phyloP scores from a whole-genome alignment of 805 yeast species.

The Metschnikowia sp. region DNA sequence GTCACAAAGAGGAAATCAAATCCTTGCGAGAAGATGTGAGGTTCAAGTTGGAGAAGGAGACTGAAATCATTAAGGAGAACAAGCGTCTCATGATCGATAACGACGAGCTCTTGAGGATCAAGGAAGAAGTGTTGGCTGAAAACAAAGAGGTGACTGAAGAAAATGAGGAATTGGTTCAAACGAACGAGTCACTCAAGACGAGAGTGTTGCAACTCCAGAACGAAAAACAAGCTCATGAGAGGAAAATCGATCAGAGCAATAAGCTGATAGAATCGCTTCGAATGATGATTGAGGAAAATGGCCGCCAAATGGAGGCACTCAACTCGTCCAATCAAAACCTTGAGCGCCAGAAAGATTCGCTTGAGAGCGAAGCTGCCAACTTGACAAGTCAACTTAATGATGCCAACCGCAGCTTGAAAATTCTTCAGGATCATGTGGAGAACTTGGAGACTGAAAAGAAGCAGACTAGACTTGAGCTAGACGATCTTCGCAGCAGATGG shows the following conservation, averaged over 20 bases:
- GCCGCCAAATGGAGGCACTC: conserved; percentile 60
- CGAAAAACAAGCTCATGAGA: conserved; percentile 33
- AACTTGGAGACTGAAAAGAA: conserved; percentile 32
- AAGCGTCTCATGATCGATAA: conserved; percentile 59
- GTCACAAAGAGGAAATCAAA: conserved; percentile 50
- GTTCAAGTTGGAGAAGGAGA: conserved; percentile 58
- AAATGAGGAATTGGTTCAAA: conserved; percentile 34
- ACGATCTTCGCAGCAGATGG: conserved; percentile 27
- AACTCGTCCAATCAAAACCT: conserved; percentile 7
- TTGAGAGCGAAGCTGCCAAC: conserved; percentile 29
- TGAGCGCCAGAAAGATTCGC: conserved; percentile 32
- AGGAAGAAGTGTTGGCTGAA: conserved; percentile 29
- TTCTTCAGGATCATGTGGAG: conserved; percentile 35
- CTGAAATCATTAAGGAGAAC: conserved; percentile 59
- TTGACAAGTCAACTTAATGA: conserved; percentile 26
- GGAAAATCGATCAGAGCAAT: conserved; percentile 32
- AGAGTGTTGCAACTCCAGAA: conserved; percentile 30
- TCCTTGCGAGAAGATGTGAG: conserved; percentile 52
- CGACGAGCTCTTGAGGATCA: conserved; percentile 41
- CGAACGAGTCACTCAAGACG: conserved; percentile 25
- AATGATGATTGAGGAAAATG: conserved; percentile 56
- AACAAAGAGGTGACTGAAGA: conserved; percentile 39
- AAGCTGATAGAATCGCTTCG: conserved; percentile 56
- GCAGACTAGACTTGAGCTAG: conserved; percentile 32
- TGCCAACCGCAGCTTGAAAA: conserved; percentile 24